These are phyloP conservation scores for Spergularia bocconei DNA, from an alignment of 148 eudicot genomes.

Conservation along the genomic window DNA sequence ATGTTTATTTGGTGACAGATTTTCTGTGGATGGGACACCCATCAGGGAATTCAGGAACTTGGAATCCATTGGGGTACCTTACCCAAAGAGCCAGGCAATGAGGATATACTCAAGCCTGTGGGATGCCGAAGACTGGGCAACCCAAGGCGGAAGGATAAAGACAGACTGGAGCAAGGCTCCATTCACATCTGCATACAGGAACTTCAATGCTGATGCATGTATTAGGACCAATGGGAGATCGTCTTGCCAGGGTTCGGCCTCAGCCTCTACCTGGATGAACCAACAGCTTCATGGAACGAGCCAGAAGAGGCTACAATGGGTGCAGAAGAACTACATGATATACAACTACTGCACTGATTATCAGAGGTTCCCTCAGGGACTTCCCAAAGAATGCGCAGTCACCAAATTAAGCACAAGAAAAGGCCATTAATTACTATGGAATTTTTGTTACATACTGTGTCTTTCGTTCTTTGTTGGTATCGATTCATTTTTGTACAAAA, in stretches of 20 bases:
- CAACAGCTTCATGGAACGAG: constrained; percentile 32
- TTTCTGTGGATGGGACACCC: constrained; percentile 34
- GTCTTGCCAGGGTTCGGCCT: constrained; percentile 18
- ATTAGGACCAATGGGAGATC: constrained; percentile 21
- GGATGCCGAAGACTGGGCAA: constrained; percentile 37
- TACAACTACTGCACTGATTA: constrained; percentile 42
- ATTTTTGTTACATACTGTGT: neutral
- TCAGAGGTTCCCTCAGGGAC: constrained; percentile 42
- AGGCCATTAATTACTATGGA: neutral
- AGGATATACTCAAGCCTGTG: constrained; percentile 36
- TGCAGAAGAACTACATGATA: constrained; percentile 38
- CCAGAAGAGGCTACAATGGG: constrained; percentile 35
- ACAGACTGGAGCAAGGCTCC: constrained; percentile 38
- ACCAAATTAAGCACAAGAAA: neutral
- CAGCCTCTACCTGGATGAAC: constrained; percentile 30
- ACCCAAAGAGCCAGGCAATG: constrained; percentile 34
- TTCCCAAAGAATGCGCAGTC: constrained; percentile 33
- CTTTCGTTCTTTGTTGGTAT: neutral
- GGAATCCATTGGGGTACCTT: constrained; percentile 31
- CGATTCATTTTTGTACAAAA: constrained; percentile 20
- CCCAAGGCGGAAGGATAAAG: constrained; percentile 32
- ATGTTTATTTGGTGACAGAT: constrained; percentile 11
- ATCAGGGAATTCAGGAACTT: constrained; percentile 32
- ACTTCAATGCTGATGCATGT: constrained; percentile 31
- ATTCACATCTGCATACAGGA: constrained; percentile 30